Conservation (phyloP, 331 rosid genomes). For the Pyracantha coccinea region DNA sequence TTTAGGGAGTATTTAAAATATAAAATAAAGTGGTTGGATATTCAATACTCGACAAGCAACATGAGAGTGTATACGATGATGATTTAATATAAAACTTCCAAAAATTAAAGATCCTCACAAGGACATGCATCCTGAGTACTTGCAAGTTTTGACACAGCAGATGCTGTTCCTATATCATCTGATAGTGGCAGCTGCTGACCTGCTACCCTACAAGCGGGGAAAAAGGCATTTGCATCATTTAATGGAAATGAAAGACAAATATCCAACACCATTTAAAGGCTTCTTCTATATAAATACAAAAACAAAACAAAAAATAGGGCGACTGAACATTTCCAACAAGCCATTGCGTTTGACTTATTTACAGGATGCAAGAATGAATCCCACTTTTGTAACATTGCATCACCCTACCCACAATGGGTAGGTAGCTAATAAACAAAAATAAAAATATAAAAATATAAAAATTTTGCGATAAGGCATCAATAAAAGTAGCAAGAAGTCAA, state of each 20-base stretch:
- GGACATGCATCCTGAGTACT: constrained; percentile 27
- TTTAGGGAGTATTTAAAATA: background rate
- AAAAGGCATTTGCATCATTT: constrained; percentile 19
- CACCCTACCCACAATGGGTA: too few relatives aligned
- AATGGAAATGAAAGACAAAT: constrained; percentile 6
- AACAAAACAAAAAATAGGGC: background rate
- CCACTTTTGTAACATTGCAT: background rate
- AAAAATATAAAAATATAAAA: too few relatives aligned
- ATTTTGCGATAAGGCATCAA: background rate
- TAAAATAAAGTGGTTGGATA: background rate
- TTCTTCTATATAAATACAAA: background rate
- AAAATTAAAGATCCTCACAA: constrained; percentile 31
- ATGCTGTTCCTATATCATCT: constrained; percentile 38
- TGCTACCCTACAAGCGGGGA: constrained; percentile 43
- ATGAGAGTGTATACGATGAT: background rate
- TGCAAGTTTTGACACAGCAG: constrained; percentile 36
- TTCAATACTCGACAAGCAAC: background rate
- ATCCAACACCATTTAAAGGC: background rate
- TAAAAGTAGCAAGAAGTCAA: background rate
- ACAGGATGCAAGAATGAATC: background rate
- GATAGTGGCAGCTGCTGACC: constrained; percentile 34
- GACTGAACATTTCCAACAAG: background rate
- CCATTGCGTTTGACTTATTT: background rate
- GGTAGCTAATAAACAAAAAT: too few relatives aligned
- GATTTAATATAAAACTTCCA: constrained; percentile 3